Base-by-base conservation (phyloP, 2,329 filamentous ascomycete genomes). In the Akanthomyces muscarius region DNA sequence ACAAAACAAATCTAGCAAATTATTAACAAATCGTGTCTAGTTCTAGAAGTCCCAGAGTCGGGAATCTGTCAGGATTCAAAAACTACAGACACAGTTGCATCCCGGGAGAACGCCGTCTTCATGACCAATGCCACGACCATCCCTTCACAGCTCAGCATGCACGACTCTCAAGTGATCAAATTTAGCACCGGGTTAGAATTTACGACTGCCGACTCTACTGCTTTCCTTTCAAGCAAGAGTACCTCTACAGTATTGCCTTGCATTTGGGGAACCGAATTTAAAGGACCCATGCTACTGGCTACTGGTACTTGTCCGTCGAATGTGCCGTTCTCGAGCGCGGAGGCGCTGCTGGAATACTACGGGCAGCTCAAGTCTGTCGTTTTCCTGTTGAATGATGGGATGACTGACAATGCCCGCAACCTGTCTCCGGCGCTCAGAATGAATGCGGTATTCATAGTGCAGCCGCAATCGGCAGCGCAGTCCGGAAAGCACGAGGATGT, bases 391-490 rank as follows among this genome's bases (percentile, higher is more conserved):
- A 63, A 66, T 25, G 65, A 66, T 16, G 23, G 59, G 14, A 66
- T 66, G 65, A 66, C 64, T 5, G 65, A 66, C 23, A 66, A 66
- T 48, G 64, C 64, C 23, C 64, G 65, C 1, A 66, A 65, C 41
- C 42, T 66, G 28, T 59, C 65, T 33, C 25, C 45, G 21, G 28
- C 58, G 4, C 51, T 58, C 21, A 38, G 65, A n/a, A 64, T 66
- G n/a, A 66, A 66, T 52, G 65, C 62, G 1, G 30, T 66, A 14
- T 66, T 66, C 50, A 57, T 64, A 38, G 60, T 66, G 7, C 65
- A 66, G 48, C 55, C 64, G 28, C 21, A 60, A 18, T 30, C 47
- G 21, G n/a, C 48, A 56, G n/a, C 58, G 14, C 25, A 55, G n/a
- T 55, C 62, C 13, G 42, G 53, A 11, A 61, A 36, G 51, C 25